Conservation (phyloP, 257 asterid species). For the Vinca minor region DNA sequence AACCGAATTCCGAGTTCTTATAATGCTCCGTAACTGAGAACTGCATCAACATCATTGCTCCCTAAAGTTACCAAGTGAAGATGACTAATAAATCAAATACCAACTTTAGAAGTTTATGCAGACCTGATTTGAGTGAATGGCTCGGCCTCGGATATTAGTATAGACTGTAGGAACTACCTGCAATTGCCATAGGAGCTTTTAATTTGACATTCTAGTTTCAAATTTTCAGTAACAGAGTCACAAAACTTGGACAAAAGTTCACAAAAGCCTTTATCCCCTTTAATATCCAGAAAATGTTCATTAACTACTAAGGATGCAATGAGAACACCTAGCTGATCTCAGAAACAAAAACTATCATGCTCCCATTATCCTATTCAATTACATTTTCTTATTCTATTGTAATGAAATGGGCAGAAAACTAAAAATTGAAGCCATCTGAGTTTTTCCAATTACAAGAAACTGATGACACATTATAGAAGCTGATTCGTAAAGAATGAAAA, state of each 20-base stretch:
- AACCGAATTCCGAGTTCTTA: slow-evolving; percentile 56
- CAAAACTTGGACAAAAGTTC: neutral
- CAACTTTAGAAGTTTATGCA: slow-evolving; percentile 10
- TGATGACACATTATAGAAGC: neutral
- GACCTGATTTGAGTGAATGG: slow-evolving; percentile 89
- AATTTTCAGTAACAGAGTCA: neutral
- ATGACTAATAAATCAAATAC: slow-evolving; percentile 1
- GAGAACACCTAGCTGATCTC: neutral
- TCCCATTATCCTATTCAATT: neutral
- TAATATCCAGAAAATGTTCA: neutral
- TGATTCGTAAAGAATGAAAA: neutral
- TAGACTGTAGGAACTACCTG: slow-evolving; percentile 95
- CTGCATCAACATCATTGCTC: slow-evolving; percentile 34
- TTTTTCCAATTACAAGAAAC: neutral
- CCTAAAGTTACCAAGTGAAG: neutral
- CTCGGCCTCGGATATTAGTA: slow-evolving; percentile 64
- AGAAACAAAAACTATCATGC: neutral
- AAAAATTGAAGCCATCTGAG: neutral
- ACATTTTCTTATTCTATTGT: neutral
- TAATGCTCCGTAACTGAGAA: slow-evolving; percentile 97
- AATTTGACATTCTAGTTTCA: slow-evolving; percentile 7
- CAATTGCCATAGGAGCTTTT: slow-evolving; percentile 26
- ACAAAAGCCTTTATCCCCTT: neutral
- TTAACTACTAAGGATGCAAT: neutral
- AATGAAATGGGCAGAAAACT: neutral